Conservation (phyloP, 805 yeast species). For the Saturnispora saitoi region DNA sequence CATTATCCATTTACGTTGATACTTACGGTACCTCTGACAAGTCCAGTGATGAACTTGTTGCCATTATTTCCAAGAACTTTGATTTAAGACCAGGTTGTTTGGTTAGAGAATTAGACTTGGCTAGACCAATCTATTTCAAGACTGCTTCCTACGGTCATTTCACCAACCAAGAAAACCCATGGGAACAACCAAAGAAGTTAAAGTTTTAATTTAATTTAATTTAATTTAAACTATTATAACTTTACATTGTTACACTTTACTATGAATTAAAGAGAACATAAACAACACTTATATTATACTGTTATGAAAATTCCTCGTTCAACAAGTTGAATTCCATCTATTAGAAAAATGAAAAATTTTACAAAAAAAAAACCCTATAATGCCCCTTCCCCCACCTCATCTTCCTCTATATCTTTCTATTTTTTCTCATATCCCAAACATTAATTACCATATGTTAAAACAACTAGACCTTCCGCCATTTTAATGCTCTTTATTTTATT, state of each 20-base stretch:
- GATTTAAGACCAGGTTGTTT: slow-evolving; percentile 99
- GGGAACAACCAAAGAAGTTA: slow-evolving; percentile 94
- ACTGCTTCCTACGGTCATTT: slow-evolving; percentile 99
- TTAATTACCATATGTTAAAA: background rate
- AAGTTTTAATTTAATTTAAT: slow-evolving; percentile 39
- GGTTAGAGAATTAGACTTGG: slow-evolving; percentile 92
- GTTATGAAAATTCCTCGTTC: slow-evolving; percentile 8
- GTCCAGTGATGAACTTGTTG: slow-evolving; percentile 84
- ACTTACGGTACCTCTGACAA: slow-evolving; percentile 95
- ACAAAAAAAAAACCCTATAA: too few relatives aligned
- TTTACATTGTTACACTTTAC: background rate
- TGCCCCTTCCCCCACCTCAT: background rate
- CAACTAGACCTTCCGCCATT: too few relatives aligned
- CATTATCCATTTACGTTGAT: slow-evolving; percentile 94
- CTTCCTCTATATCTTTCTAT: background rate
- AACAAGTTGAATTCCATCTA: slow-evolving; percentile 5
- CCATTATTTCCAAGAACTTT: slow-evolving; percentile 85
- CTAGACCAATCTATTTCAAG: slow-evolving; percentile 98
- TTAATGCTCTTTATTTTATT: background rate
- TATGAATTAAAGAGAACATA: background rate
- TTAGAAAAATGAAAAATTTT: background rate
- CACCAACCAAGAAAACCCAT: slow-evolving; percentile 96
- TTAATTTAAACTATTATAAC: background rate
- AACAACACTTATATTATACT: background rate
- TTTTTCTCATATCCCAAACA: background rate